Evolutionary conservation across 306 rosid species (phyloP), one percentile per base, ranked within the genome.

Genomic region (Sicyos edulis): DNA sequence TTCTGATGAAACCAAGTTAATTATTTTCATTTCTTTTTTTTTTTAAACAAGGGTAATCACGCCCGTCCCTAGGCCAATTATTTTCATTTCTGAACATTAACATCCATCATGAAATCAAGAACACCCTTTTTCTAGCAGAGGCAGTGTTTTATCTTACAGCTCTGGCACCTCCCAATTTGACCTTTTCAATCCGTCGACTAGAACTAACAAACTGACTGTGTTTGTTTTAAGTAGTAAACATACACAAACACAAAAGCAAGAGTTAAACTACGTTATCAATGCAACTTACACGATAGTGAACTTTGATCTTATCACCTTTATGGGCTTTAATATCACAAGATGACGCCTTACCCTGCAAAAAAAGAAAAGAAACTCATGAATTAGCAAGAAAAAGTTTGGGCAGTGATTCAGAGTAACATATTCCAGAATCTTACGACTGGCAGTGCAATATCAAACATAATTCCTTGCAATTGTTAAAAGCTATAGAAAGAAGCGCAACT

Each of bases 261-360:
- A 78, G 49, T 7, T 53, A 49, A 20, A 21, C 32, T 47, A 83
- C 80, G 51, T 53, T 15, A 47, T 60, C 26, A 78, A 57, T 62
- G 53, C 60, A 68, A 72, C 92, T 82, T 78, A 90, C 98, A 85
- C 92, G 86, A 59, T 93, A 93, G 80, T 93, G 99, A 63, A 93
- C 99, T 85, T 86, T 91, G 79, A 93, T 81, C 76, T 15, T 86
- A 78, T 93, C 99, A 22, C 99, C 99, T 83, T 93, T 93, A 74
- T 82, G 99, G 67, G 99, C 95, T 81, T 89, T 80, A 78, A 89
- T 53, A 19, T 87, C 95, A 86, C 99, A 93, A 59, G 92, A 78
- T 55, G 73, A n/a, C 63, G 97, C 95, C 80, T 87, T 91, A 80
- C 87, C 58, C 99, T 93, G 96, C 80, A 87, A 63, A 74, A 10